phyloP scores from a whole-genome alignment of 1,284 basidiomycete species.

The Phellopilus nigrolimitatus region DNA sequence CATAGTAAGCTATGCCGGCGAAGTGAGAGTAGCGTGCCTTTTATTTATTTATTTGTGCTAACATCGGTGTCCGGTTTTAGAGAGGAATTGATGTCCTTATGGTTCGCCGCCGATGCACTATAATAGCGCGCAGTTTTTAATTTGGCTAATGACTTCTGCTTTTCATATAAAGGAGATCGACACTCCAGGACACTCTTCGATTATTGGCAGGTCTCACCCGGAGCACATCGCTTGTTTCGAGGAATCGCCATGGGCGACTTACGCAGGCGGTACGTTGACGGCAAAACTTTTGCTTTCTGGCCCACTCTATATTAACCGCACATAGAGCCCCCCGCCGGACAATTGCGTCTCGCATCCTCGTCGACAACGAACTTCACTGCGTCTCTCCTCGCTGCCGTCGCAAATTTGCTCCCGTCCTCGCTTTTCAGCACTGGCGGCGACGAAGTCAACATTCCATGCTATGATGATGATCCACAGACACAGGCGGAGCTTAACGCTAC shows the following conservation, averaged over 20 bases:
- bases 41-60: no score
- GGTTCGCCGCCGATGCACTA: constrained; percentile 21
- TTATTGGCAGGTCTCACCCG: constrained; percentile 37
- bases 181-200: constrained; percentile 47
- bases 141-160: background rate
- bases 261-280: constrained; percentile 23
- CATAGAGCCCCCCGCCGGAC: constrained; percentile 74
- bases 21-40: constrained; percentile 20
- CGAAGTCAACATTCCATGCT: constrained; percentile 73
- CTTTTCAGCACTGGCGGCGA: constrained; percentile 82
- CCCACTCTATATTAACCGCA: constrained; percentile 4
- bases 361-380: constrained; percentile 41
- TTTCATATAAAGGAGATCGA: constrained; percentile 50
- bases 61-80: constrained; percentile 32
- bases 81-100: constrained; percentile 78
- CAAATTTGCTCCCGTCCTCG: constrained; percentile 49
- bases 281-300: constrained; percentile 5
- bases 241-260: constrained; percentile 25
- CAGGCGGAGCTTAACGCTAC: constrained; percentile 43
- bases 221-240: constrained; percentile 41
- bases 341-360: constrained; percentile 63
- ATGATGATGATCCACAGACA: constrained; percentile 56
- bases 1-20: constrained; percentile 68
- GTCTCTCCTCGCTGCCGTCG: constrained; percentile 39
- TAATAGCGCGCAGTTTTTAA: background rate